Conservation (phyloP, 176 grass and related monocot genomes). For the Aegilops longissima region DNA sequence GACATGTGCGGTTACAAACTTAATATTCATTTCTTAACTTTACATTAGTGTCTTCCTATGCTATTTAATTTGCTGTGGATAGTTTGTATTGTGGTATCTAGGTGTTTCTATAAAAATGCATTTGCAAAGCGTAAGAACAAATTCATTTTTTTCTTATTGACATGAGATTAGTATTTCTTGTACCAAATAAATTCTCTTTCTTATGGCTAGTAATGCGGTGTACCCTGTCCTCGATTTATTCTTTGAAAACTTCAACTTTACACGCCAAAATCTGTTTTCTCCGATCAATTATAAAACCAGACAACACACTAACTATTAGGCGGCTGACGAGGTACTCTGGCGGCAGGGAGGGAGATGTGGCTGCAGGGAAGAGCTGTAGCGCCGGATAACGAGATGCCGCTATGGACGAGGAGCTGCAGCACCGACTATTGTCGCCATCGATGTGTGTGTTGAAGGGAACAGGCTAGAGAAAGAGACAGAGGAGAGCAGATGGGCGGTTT, state of each 20-base stretch:
- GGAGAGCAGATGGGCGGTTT: no score
- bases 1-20: neutral
- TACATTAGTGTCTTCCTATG: neutral
- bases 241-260: neutral
- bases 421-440: no score
- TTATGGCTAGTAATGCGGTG: neutral
- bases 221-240: neutral
- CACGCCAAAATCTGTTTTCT: neutral
- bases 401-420: no score
- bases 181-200: neutral
- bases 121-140: neutral
- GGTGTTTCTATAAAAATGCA: neutral
- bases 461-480: no score
- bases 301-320: neutral
- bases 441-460: no score
- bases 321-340: neutral
- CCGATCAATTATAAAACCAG: neutral
- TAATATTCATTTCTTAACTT: constrained; percentile 9
- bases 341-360: neutral
- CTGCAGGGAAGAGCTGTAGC: neutral
- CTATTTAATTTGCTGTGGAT: constrained; percentile 11
- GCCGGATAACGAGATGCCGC: no score
- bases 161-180: neutral
- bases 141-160: neutral
- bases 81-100: neutral